Base-by-base conservation (phyloP, 164 flowering plant genomes). In the Tetracentron sinense region DNA sequence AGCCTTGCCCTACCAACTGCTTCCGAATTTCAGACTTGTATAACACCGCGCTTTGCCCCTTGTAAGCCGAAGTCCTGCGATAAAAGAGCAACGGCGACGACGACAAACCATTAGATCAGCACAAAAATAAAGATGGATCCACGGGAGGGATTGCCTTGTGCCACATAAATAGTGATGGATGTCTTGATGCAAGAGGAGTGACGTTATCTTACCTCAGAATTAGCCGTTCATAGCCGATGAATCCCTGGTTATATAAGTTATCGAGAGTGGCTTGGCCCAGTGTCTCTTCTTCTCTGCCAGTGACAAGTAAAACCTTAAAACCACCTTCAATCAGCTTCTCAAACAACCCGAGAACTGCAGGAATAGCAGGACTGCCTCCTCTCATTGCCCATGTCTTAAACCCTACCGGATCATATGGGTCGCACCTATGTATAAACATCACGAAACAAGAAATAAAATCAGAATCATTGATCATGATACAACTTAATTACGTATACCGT, bases 201-300 rank as follows among this genome's bases (percentile, higher is more conserved):
- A 4, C 38, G 8, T 33, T 6, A 60, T 35, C 49, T 55, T 77
- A 89, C 96, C 96, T 89, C 74, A 89, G 29, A 62, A 87, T 81
- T 27, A 90, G 75, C 1, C 88, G 78, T 55, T 88, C 85, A 61
- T 83, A 88, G n/a, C 90, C 96, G 42, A 72, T 6, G 56, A 80
- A 91, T n/a, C 96, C 97, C 52, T 87, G 85, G 47, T 50, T 61
- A 2, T 69, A 76, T 69, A 91, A 61, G 57, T 91, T 91, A 1
- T 69, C 59, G 16, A 56, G 22, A 6, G 97, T 91, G 52, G 72
- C 58, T 56, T 74, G 67, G 0, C 79, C 78, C n/a, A 88, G 69
- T 2, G 81, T 81, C n/a, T 75, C 84, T 70, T 78, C 82, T 44
- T 84, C 86, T 72, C 97, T 85, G 0, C 97, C 96, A 0, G 93